Conservation (phyloP, 2,329 filamentous ascomycete species). For the Aspergillaceae sp. region DNA sequence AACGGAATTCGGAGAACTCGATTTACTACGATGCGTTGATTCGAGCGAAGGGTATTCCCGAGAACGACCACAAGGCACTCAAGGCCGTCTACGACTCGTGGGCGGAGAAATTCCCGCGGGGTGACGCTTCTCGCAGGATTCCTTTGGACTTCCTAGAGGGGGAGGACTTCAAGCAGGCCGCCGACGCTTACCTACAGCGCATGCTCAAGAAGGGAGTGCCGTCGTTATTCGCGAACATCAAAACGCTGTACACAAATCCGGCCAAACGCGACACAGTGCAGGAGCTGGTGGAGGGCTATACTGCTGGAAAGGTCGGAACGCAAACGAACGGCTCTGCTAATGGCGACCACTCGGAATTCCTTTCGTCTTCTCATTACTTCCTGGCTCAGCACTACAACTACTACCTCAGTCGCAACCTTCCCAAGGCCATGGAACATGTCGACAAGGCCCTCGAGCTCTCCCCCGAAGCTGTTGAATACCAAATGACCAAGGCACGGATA, state of each 20-base stretch:
- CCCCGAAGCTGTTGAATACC: constrained; percentile 76
- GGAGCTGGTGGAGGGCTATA: constrained; percentile 69
- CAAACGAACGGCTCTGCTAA: constrained; percentile 43
- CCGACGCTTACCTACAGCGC: constrained; percentile 66
- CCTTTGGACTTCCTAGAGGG: constrained; percentile 83
- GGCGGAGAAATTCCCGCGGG: constrained; percentile 69
- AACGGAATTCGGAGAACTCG: constrained; percentile 80
- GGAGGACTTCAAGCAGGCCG: constrained; percentile 69
- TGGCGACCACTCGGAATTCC: constrained; percentile 52
- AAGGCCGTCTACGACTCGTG: constrained; percentile 76
- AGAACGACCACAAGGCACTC: constrained; percentile 53
- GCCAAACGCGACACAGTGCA: constrained; percentile 71
- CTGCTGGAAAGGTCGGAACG: constrained; percentile 45
- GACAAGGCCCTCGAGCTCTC: constrained; percentile 74
- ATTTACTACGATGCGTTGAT: constrained; percentile 76
- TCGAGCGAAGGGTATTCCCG: constrained; percentile 55
- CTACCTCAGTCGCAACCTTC: constrained; percentile 70
- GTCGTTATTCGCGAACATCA: constrained; percentile 93
- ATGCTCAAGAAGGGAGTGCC: constrained; percentile 91
- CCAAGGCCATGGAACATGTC: constrained; percentile 72
- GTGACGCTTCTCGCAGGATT: constrained; percentile 76
- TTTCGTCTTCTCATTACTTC: constrained; percentile 79
- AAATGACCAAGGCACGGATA: constrained; percentile 93
- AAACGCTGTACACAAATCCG: constrained; percentile 74
- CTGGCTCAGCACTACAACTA: constrained; percentile 97